Evolutionary conservation across 768 basidiomycete genomes (phyloP), one percentile per base, ranked within the genome.

Genomic region (Lactarius pseudohatsudake): DNA sequence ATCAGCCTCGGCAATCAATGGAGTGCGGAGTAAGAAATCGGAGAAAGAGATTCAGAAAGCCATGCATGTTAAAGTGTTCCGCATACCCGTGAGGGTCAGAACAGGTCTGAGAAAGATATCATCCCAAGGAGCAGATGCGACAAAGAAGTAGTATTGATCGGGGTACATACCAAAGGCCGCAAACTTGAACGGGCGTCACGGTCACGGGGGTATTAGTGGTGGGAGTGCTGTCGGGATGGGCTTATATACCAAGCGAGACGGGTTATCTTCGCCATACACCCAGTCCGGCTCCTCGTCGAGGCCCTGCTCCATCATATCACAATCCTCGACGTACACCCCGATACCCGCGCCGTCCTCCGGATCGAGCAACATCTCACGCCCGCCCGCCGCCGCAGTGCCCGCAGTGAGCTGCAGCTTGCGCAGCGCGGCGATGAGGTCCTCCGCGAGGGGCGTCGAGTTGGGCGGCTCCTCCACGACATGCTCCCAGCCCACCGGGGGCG

Each of bases 401-500:
- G 76, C 79, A 71, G 65, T 72, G 3, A 86, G 70, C 73, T 92
- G 85, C 2, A 98, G 82, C 70, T 82, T 85, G 70, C 81, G 83
- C 62, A 98, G 78, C 18, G 96, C 96, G 13, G 80, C 73, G 32
- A 94, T 90, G 69, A 98, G 84, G 74, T 98, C 96, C 28, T 91
- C 87, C 0, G 96, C 96, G 30, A 97, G 84, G 5, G 94, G 89
- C 2, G 84, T 78, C 3, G 79, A 75, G 73, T 98, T 98, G 0
- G 96, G 96, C 20, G 94, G 92, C 9, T 96, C 94, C 76, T 98
- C 96, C 59, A 80, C 80, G 64, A 95, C 85, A 28, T 84, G 94
- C 74, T 97, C 94, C 97, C 97, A 99, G 3, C 96, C 97, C 1
- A 96, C 88, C 0, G 97, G 97, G 0, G 97, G 97, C 0, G 95